Percentiles rank a stretch among this genome's conserved stretches.
These are phyloP conservation scores for Chlorella sp. DNA, from an alignment of 139 green algal genomes.

Conservation along the genomic window DNA sequence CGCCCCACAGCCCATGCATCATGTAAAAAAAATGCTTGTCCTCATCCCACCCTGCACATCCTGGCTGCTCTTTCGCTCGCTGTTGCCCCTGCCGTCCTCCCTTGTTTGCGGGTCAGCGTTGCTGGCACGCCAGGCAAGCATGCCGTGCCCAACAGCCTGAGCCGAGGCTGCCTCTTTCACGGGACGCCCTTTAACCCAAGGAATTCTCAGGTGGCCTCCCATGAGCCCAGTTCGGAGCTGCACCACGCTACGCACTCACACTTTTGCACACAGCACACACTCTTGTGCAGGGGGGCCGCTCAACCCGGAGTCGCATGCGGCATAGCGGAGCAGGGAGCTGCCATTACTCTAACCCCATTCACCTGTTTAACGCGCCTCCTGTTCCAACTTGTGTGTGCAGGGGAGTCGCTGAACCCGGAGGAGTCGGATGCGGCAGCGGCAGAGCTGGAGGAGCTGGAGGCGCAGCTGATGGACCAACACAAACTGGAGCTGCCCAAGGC, in stretches of 20 bases:
- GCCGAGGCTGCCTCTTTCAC: neutral
- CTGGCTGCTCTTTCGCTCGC: neutral
- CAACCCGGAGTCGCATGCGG: too few relatives aligned
- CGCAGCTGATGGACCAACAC: constrained; percentile 22
- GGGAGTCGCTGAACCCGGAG: constrained; percentile 21
- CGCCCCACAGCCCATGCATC: neutral
- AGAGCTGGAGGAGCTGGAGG: constrained; percentile 14
- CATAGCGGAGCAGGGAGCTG: neutral
- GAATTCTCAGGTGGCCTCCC: too few relatives aligned
- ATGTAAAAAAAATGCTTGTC: neutral
- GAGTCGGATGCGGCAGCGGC: constrained; percentile 4
- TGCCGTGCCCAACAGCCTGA: too few relatives aligned
- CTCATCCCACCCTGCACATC: neutral
- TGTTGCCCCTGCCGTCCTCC: too few relatives aligned
- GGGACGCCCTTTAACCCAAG: too few relatives aligned
- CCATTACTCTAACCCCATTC: neutral
- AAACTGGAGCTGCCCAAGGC: constrained; percentile 9
- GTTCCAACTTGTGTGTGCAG: neutral
- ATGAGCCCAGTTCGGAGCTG: too few relatives aligned
- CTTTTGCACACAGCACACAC: too few relatives aligned
- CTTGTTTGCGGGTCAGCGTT: too few relatives aligned
- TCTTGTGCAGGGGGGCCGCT: constrained; percentile 7
- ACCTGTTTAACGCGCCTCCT: neutral
- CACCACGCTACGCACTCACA: too few relatives aligned
- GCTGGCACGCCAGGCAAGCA: too few relatives aligned